These are phyloP conservation scores for Penicillium sp. DNA, from an alignment of 2,329 filamentous ascomycete genomes.

Conservation along the genomic window DNA sequence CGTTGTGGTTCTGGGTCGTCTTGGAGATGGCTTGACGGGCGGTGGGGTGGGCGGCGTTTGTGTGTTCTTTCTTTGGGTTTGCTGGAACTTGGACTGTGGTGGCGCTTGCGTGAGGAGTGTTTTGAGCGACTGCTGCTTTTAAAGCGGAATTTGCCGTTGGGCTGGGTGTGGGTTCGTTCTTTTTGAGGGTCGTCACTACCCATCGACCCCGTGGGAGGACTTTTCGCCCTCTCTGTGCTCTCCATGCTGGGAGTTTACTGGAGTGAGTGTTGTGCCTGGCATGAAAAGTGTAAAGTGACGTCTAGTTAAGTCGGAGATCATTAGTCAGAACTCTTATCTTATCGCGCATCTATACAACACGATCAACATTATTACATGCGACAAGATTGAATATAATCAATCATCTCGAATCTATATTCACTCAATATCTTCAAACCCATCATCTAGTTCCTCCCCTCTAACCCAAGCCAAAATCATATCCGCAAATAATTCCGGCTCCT, in stretches of 20 bases:
- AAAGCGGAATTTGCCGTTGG: conserved; percentile 20
- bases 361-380: neutral
- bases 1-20: neutral
- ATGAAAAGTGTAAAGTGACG: neutral
- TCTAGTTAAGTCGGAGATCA: neutral
- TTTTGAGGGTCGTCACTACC: neutral
- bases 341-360: neutral
- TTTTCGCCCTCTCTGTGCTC: neutral
- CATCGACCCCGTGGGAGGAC: neutral
- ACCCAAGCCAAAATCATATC: conserved; percentile 5
- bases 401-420: neutral
- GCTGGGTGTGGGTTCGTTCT: conserved; percentile 4
- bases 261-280: neutral
- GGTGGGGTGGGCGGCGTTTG: neutral
- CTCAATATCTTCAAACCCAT: conserved; percentile 6
- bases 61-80: neutral
- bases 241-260: neutral
- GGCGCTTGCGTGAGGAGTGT: conserved; percentile 22
- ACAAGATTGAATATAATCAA: neutral
- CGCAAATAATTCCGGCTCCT: conserved; percentile 1
- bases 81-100: conserved; percentile 16
- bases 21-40: neutral
- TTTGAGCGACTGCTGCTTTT: conserved; percentile 18
- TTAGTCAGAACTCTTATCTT: neutral
- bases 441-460: neutral